Evolutionary conservation across 2,329 filamentous ascomycete genomes (phyloP).

Genomic region (Botryotinia convoluta): DNA sequence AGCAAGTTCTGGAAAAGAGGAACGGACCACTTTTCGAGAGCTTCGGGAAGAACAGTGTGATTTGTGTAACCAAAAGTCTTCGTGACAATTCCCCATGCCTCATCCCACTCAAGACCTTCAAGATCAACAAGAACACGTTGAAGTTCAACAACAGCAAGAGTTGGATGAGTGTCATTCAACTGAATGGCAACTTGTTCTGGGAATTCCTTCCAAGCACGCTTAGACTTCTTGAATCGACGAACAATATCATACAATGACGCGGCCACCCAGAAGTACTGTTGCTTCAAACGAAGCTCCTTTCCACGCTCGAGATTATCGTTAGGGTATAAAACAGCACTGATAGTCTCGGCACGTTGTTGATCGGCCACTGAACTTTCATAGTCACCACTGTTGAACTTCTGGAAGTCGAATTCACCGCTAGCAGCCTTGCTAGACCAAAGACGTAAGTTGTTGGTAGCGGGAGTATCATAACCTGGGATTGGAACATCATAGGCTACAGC

Average conservation of each 20-base stretch:
- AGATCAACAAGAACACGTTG: constrained; percentile 88
- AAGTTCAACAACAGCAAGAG: constrained; percentile 91
- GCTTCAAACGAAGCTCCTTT: constrained; percentile 96
- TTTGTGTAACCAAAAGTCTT: constrained; percentile 94
- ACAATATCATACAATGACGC: constrained; percentile 96
- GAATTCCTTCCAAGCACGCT: constrained; percentile 87
- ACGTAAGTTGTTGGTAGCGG: constrained; percentile 92
- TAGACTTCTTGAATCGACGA: constrained; percentile 95
- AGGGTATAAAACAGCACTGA: constrained; percentile 94
- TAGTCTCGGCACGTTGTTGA: constrained; percentile 97
- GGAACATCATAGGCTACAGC: constrained; percentile 92
- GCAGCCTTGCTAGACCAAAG: constrained; percentile 98
- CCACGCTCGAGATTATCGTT: constrained; percentile 96
- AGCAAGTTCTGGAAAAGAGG: constrained; percentile 88
- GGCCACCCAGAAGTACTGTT: constrained; percentile 99
- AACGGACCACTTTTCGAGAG: constrained; percentile 97
- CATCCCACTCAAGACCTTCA: constrained; percentile 90
- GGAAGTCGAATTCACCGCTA: constrained; percentile 97
- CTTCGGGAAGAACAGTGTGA: constrained; percentile 95
- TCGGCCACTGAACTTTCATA: constrained; percentile 97
- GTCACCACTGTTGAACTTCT: constrained; percentile 98
- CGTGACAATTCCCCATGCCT: constrained; percentile 80
- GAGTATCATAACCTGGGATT: constrained; percentile 85
- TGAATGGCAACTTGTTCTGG: constrained; percentile 95
- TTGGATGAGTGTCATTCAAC: constrained; percentile 96